Base-by-base conservation (phyloP, 2,329 filamentous ascomycete species). In the Phyllachora maydis region DNA sequence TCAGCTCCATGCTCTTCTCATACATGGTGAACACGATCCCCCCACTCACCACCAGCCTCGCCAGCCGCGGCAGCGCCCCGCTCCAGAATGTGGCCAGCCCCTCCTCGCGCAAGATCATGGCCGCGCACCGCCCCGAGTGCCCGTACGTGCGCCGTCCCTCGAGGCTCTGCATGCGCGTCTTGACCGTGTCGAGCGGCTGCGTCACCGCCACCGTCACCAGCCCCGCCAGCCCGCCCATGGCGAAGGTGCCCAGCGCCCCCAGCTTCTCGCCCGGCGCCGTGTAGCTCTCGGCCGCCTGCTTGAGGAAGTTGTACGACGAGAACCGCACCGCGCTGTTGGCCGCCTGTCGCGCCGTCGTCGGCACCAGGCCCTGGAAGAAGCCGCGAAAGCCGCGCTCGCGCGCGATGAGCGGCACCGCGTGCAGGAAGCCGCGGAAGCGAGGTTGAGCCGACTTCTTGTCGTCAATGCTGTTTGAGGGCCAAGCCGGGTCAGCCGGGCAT, bases 21-120 rank as follows among this genome's bases (percentile, higher is more conserved):
- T 93, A 88, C 72, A 95, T 90, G 12, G 88, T 90, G 42, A 98
- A 98, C 19, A 98, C 88, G 40, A 98, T 92, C 11, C 88, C 88
- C 26, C 88, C 88, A 40, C 82, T 93, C 47, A 95, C 49, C 19
- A 93, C 76, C 35, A 98, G 46, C 27, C 88, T 60, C 13, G 70
- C 85, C 38, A 98, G 49, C 25, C 88, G 60, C 1, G 88, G 88
- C 35, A 95, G 42, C 12, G 88, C 85, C 14, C 88, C 88, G 35
- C 78, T 85, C 88, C 88, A 98, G 34, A 95, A 77, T 1, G 83
- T 92, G 19, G 85, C 45, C 8, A 95, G 26, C 3, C 88, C 85
- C 50, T 98, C 88, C 25, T 93, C 70, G 49, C 69, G 77, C 46
- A 88, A 75, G 34, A 98, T 91, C 39, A 72, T 60, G 8, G 64